Evolutionary conservation across 1,284 basidiomycete species (phyloP), one percentile per base, ranked within the genome.

Genomic region (Pascua guehoae): DNA sequence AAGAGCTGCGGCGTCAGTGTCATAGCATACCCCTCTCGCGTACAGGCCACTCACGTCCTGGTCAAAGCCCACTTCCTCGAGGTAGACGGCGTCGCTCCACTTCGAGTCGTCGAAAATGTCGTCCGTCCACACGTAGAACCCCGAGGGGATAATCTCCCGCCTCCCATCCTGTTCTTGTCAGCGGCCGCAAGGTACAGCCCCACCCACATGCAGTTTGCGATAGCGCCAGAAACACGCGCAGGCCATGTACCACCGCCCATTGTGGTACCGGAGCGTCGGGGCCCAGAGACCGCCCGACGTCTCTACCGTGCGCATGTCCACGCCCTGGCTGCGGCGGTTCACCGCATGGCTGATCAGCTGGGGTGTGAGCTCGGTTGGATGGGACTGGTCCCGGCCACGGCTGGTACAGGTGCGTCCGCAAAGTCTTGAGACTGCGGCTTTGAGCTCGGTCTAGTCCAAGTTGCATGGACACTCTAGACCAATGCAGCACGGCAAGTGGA

Each of bases 121-220:
- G 47, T 68, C 65, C 1, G 68, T 68, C 38, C 51, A 63, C n/a
- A 70, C 66, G 44, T 61, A 63, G 57, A 70, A 70, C 7, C 66
- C 63, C 4, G 53, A 24, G 4, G 0, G 38, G 18, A 24, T 10
- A 54, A 51, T 0, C 54, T 46, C 9, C 59, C 53, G 44, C 46
- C 32, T 4, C 12, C 43, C 55, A 42, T 32, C 5, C 49, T 37
- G 5, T 15, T 10, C 10, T 5, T 12, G 10, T 8, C 4, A 10
- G 12, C 16, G 15, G n/a, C 8, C 4, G 24, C 3, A 32, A 32
- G 24, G 3, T 3, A 32, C 24, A 32, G 24, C 24, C 24, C 7
- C 24, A 32, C 24, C 7, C 24, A 32, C 24, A 32, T 32, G 24
- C 41, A 49, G 24, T 7, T 32, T 32, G 24, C 24, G 32, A n/a